Percentiles rank a stretch among this genome's conserved stretches.
phyloP scores from a whole-genome alignment of 148 eudicot species.

The Rhododendron ferrugineum region DNA sequence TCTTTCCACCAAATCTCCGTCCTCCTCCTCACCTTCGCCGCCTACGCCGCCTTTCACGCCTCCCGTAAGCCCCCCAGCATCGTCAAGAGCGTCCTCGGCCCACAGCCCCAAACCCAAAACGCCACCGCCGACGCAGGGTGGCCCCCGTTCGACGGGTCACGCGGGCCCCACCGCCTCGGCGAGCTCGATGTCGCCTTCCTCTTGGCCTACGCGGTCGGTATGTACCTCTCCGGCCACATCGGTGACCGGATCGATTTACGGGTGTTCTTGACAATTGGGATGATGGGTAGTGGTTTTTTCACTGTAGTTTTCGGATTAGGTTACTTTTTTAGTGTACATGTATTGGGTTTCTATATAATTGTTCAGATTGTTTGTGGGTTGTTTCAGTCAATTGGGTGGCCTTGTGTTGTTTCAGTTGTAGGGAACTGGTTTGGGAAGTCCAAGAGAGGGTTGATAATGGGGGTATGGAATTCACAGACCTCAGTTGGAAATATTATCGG shows the following conservation, averaged over 20 bases:
- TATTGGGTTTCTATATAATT: constrained; percentile 40
- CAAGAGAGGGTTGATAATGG: constrained; percentile 90
- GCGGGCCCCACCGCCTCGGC: constrained; percentile 82
- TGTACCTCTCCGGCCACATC: constrained; percentile 84
- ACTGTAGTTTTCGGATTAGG: constrained; percentile 73
- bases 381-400: constrained; percentile 96
- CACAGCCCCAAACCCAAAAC: constrained; percentile 27
- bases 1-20: constrained; percentile 50
- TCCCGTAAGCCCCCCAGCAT: constrained; percentile 98
- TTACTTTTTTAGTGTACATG: constrained; percentile 59
- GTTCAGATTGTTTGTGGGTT: constrained; percentile 74
- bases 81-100: constrained; percentile 69
- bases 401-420: constrained; percentile 83
- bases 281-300: constrained; percentile 70
- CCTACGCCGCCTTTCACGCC: constrained; percentile 89
- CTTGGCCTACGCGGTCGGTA: constrained; percentile 65
- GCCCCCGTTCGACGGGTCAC: constrained; percentile 73
- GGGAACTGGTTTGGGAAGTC: constrained; percentile 89
- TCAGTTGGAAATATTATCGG: constrained; percentile 89
- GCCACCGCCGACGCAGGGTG: constrained; percentile 45
- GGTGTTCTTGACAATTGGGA: constrained; percentile 58
- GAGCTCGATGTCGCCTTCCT: constrained; percentile 93
- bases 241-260: constrained; percentile 76
- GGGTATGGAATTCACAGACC: constrained; percentile 84
- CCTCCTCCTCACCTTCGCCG: constrained; percentile 67